A percentile compares a stretch with the other conserved stretches of the same genome.
phyloP scores from a whole-genome alignment of 495 filamentous ascomycete species.

The Entonaema liquescens region DNA sequence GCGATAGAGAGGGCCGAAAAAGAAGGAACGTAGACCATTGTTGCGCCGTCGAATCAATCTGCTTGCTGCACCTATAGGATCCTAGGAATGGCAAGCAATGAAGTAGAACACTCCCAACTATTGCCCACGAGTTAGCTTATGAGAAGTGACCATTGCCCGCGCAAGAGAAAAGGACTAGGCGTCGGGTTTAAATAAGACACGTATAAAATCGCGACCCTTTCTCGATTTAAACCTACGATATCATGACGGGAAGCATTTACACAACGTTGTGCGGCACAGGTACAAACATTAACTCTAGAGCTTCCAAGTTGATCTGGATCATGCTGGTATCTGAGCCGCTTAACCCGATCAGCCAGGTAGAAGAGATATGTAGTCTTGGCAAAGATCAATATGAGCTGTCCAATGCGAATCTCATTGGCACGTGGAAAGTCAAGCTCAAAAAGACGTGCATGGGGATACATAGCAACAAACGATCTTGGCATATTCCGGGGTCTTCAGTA shows the following conservation, averaged over 20 bases:
- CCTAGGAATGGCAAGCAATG: background rate
- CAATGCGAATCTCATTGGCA: conserved; percentile 33
- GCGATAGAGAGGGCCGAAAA: conserved; percentile 20
- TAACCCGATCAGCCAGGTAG: conserved; percentile 29
- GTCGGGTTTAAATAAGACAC: conserved; percentile 13
- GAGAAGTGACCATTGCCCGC: background rate
- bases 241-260: background rate
- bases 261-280: background rate
- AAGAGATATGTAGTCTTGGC: conserved; percentile 21
- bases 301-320: conserved; percentile 5
- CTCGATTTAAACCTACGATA: conserved; percentile 16
- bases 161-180: background rate
- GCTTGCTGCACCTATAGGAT: background rate
- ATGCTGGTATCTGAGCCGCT: conserved; percentile 16
- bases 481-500: background rate
- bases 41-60: background rate
- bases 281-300: conserved; percentile 2
- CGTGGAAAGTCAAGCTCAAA: conserved; percentile 22
- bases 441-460: conserved; percentile 24
- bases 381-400: background rate
- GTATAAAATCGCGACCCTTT: conserved; percentile 12
- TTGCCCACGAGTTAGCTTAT: background rate
- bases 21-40: conserved; percentile 31
- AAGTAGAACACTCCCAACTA: background rate
- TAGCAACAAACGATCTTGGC: conserved; percentile 32